Percentiles rank a stretch among this genome's conserved stretches.
phyloP scores from a whole-genome alignment of 208 protist genomes.

The Leishmania gerbilli region DNA sequence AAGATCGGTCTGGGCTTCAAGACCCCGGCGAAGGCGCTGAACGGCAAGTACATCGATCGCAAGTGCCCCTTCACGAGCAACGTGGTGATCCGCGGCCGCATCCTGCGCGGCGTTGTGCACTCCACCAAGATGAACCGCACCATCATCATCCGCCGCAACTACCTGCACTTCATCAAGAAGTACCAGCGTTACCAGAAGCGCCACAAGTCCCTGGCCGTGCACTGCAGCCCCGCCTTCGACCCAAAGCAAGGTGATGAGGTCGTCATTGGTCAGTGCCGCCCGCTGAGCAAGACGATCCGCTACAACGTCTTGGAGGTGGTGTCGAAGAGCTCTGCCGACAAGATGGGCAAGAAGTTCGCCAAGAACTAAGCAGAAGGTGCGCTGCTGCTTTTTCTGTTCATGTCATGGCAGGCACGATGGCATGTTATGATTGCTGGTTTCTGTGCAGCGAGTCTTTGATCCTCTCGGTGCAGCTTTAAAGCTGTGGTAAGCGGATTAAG shows the following conservation, averaged over 20 bases:
- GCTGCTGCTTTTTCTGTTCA: background rate
- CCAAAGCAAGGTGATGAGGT: constrained; percentile 98
- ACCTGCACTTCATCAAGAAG: constrained; percentile 99
- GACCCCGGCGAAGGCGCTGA: constrained; percentile 98
- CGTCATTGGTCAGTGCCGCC: constrained; percentile 99
- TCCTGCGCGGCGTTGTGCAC: constrained; percentile 98
- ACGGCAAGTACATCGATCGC: constrained; percentile 99
- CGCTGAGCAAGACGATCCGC: constrained; percentile 99
- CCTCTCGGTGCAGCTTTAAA: background rate
- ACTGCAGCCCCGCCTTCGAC: constrained; percentile 98
- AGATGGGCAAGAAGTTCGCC: constrained; percentile 86
- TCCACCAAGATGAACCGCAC: constrained; percentile 99
- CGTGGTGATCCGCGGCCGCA: constrained; percentile 99
- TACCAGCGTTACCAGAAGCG: constrained; percentile 99
- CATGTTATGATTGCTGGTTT: constrained; percentile 2
- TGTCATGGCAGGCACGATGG: background rate
- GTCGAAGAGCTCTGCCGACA: constrained; percentile 84
- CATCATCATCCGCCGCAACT: constrained; percentile 99
- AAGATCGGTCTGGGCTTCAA: constrained; percentile 97
- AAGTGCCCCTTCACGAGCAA: constrained; percentile 99
- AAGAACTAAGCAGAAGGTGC: constrained; percentile 66
- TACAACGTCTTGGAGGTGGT: constrained; percentile 99
- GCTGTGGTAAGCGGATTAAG: too few relatives aligned
- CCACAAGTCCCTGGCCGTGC: constrained; percentile 99
- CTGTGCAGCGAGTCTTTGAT: constrained; percentile 1